Conservation (phyloP, 495 filamentous ascomycete species). For the Articulospora tetracladia region DNA sequence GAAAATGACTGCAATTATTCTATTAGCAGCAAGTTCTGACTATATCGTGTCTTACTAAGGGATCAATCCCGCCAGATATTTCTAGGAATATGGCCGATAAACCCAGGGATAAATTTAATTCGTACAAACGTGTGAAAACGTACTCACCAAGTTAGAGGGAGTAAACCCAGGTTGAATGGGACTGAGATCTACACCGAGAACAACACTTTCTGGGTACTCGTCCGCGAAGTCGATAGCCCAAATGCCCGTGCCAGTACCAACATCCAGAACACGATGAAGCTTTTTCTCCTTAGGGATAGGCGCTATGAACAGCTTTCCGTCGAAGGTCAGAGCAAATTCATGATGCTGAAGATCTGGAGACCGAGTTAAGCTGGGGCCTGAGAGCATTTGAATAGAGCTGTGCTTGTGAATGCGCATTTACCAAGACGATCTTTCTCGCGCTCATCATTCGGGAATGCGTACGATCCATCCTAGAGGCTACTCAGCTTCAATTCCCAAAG, state of each 20-base stretch:
- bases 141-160: conserved; percentile 43
- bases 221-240: conserved; percentile 46
- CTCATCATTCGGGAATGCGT: conserved; percentile 46
- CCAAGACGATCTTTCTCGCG: conserved; percentile 33
- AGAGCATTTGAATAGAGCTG: background rate
- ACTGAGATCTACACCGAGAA: conserved; percentile 48
- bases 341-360: conserved; percentile 47
- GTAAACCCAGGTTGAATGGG: conserved; percentile 45
- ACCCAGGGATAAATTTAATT: too few species aligned
- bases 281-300: conserved; percentile 30
- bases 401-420: background rate
- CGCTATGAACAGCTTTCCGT: conserved; percentile 32
- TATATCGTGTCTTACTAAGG: too few species aligned
- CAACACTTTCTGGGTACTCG: conserved; percentile 21
- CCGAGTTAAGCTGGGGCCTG: background rate
- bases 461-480: conserved; percentile 18
- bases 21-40: too few species aligned
- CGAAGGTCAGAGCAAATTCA: conserved; percentile 37
- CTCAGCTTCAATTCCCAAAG: background rate
- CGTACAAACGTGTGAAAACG: background rate
- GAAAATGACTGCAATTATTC: conserved; percentile 31
- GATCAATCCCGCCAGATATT: too few species aligned
- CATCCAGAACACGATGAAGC: conserved; percentile 38
- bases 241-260: conserved; percentile 45
- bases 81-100: too few species aligned